Base-by-base conservation (phyloP, 1,284 basidiomycete species). In the Grifola frondosa region DNA sequence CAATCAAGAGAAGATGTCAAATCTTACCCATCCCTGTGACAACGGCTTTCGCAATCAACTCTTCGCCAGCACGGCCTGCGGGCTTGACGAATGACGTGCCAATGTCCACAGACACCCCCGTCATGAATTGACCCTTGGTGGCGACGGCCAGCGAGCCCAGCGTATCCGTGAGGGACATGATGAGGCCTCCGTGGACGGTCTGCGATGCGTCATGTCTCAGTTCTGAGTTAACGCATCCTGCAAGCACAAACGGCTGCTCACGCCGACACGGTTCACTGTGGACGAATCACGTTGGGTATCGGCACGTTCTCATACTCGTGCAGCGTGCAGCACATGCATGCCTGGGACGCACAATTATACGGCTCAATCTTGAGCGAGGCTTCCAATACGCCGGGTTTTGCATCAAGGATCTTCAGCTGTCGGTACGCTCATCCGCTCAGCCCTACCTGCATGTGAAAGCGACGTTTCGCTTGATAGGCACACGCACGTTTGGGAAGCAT, bases 31-130 rank as follows among this genome's bases (percentile, higher is more conserved):
- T 72, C 22, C 73, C 79, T 25, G 78, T 82, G 23, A 89, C 59
- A 6, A 70, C 70, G 0, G 81, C 84, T 49, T 73, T 83, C 9
- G 78, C 79, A 37, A 77, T 73, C 17, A 91, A 63, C 7, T 74
- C 65, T 48, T 89, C 85, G 5, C 86, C 88, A 0, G 69, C 66
- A 39, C 67, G 73, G 15, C 88, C 89, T 2, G 75, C 84, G 11
- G 84, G 81, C 37, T 80, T 80, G 41, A 90, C 80, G 54, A 91
- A 95, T 3, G 88, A 90, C 0, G 90, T 84, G 35, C 84, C 84
- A 55, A 96, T 84, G 60, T 95, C 91, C 1, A 90, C 91, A 3
- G 87, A 91, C 6, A 95, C 90, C 13, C 91, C 87, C 0, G 92
- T 94, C 81, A 91, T 88, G 62, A 71, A 86, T 19, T 91, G 78